These are phyloP conservation scores for Dipodascopsis tothii DNA, from an alignment of 805 yeast genomes.

Conservation along the genomic window DNA sequence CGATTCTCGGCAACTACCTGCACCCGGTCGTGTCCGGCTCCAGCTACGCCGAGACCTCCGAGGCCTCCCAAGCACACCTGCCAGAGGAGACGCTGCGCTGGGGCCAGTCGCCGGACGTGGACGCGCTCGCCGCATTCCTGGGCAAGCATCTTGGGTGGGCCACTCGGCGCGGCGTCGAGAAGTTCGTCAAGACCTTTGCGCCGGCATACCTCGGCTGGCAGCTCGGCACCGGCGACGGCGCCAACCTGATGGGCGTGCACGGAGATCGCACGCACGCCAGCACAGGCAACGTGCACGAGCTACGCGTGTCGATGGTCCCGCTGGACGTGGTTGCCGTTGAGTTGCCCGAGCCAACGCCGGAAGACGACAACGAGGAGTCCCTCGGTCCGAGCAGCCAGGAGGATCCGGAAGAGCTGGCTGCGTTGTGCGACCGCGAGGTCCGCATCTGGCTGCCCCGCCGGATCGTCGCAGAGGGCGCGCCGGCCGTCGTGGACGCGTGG, in stretches of 20 bases:
- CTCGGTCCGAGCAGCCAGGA: too few species aligned
- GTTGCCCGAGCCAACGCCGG: background rate
- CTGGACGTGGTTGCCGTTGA: background rate
- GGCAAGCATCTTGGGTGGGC: background rate
- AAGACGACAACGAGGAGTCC: background rate
- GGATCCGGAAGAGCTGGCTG: too few species aligned
- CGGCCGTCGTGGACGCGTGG: background rate
- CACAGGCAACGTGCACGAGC: slow-evolving; percentile 1
- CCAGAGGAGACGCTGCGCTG: background rate
- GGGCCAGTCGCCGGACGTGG: background rate
- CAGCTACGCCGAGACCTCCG: background rate
- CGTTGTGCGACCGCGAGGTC: background rate
- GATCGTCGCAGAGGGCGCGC: background rate
- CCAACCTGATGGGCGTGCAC: background rate
- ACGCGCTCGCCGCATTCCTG: background rate
- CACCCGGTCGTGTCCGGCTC: slow-evolving; percentile 11
- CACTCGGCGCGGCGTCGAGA: background rate
- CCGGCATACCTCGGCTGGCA: slow-evolving; percentile 3
- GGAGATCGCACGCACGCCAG: background rate
- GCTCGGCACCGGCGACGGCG: background rate
- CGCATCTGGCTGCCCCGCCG: background rate
- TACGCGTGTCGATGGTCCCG: slow-evolving; percentile 4
- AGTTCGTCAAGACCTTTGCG: slow-evolving; percentile 3
- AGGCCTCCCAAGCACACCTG: background rate
- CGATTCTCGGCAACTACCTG: slow-evolving; percentile 11